These are phyloP conservation scores for Hirschfeldia incana DNA, from an alignment of 345 rosid genomes.

Conservation along the genomic window DNA sequence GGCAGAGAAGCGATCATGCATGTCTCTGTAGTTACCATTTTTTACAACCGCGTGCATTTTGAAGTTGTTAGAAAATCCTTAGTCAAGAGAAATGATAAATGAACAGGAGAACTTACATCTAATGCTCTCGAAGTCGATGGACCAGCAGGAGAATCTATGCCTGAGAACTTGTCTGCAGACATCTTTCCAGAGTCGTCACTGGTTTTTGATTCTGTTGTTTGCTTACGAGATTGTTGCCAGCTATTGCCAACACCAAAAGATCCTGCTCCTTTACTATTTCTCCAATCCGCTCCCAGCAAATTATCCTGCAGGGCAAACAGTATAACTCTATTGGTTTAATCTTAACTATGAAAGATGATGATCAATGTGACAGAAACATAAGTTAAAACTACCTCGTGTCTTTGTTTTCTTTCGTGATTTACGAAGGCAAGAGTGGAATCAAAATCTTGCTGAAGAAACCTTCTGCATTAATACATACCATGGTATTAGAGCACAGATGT, in stretches of 20 bases:
- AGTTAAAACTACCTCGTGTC: constrained; percentile 62
- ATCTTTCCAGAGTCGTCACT: constrained; percentile 64
- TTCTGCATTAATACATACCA: constrained; percentile 53
- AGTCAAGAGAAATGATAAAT: not conserved
- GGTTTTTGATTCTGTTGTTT: constrained; percentile 60
- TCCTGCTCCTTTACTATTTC: constrained; percentile 70
- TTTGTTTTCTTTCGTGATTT: constrained; percentile 90
- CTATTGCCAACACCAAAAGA: constrained; percentile 65
- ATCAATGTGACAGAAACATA: constrained; percentile 10
- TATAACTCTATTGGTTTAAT: not conserved
- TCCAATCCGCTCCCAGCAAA: constrained; percentile 65
- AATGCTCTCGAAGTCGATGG: constrained; percentile 78
- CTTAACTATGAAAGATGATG: not conserved
- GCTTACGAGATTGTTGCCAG: constrained; percentile 71
- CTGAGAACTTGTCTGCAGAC: constrained; percentile 63
- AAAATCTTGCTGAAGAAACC: constrained; percentile 90
- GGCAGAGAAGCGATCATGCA: constrained; percentile 7
- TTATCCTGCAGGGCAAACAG: constrained; percentile 55
- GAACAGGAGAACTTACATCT: constrained; percentile 55
- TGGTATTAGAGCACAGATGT: not conserved
- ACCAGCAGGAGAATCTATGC: constrained; percentile 60
- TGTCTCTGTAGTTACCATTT: not conserved
- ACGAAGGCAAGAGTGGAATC: constrained; percentile 85
- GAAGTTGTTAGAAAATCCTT: not conserved
- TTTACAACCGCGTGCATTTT: not conserved